These are phyloP conservation scores for Strobilomyces confusus DNA, from an alignment of 768 basidiomycete genomes.

Conservation along the genomic window DNA sequence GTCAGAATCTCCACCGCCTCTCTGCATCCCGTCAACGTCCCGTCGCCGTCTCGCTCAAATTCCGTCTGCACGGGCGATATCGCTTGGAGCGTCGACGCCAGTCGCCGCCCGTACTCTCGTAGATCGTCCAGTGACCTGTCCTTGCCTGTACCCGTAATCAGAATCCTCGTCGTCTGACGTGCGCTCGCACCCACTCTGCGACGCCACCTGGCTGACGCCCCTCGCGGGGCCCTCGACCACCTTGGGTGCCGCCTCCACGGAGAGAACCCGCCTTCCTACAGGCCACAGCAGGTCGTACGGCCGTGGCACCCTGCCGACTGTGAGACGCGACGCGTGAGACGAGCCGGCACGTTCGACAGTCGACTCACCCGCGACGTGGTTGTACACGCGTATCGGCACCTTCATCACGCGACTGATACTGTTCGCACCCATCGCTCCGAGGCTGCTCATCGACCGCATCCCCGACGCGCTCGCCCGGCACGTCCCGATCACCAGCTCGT, in stretches of 20 bases:
- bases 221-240: constrained; percentile 23
- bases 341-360: background rate
- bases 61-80: constrained; percentile 21
- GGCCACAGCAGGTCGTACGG: constrained; percentile 89
- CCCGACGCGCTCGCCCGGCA: constrained; percentile 54
- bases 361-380: constrained; percentile 69
- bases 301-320: constrained; percentile 51
- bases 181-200: constrained; percentile 15
- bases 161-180: background rate
- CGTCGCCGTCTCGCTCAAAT: constrained; percentile 34
- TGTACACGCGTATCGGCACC: constrained; percentile 89
- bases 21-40: constrained; percentile 52
- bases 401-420: constrained; percentile 78
- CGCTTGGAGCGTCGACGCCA: constrained; percentile 45
- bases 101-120: constrained; percentile 47
- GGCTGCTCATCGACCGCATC: constrained; percentile 28
- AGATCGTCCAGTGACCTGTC: constrained; percentile 38
- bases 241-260: constrained; percentile 26
- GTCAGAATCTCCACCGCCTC: constrained; percentile 92
- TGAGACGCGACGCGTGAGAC: constrained; percentile 1
- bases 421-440: constrained; percentile 37
- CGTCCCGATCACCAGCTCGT: constrained; percentile 86
- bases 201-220: constrained; percentile 3
- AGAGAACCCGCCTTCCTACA: constrained; percentile 39
- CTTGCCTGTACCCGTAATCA: constrained; percentile 12